Conservation (phyloP, 208 protist genomes). For the Crithidia mellificae region DNA sequence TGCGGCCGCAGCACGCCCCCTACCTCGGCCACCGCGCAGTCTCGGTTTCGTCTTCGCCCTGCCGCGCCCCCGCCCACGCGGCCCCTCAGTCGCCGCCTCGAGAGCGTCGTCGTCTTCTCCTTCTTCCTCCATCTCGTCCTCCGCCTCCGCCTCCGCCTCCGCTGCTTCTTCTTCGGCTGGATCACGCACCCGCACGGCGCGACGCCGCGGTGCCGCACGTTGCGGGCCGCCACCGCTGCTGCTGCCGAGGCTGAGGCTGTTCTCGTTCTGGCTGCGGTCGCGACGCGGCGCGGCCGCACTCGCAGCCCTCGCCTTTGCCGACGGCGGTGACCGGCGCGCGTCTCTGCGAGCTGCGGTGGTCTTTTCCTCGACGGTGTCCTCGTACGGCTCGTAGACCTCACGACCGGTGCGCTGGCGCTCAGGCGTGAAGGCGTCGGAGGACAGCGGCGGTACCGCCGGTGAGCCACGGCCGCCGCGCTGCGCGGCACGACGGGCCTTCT, state of each 20-base stretch:
- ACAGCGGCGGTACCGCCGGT: not conserved
- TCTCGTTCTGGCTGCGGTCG: too few relatives aligned
- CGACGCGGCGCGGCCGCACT: too few relatives aligned
- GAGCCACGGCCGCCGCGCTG: not conserved
- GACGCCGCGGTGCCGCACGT: not conserved
- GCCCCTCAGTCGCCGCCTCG: not conserved
- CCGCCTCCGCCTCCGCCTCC: not conserved
- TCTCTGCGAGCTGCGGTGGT: not conserved
- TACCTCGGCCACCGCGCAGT: not conserved
- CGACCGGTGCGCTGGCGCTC: conserved; percentile 4
- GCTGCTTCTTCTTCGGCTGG: not conserved
- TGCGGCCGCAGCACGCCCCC: not conserved
- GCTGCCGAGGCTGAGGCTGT: too few relatives aligned
- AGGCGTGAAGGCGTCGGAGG: conserved; percentile 2
- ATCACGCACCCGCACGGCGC: conserved; percentile 19
- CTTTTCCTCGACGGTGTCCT: not conserved
- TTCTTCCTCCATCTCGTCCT: not conserved
- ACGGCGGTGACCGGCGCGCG: not conserved
- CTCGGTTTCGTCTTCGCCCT: not conserved
- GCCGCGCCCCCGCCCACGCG: too few relatives aligned
- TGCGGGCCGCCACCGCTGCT: not conserved
- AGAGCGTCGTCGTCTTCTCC: not conserved
- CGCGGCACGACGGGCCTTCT: not conserved
- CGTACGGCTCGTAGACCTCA: conserved; percentile 21
- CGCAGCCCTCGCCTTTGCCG: not conserved